Base-by-base conservation (phyloP, 2,329 filamentous ascomycete genomes). In the Mycogone perniciosa region DNA sequence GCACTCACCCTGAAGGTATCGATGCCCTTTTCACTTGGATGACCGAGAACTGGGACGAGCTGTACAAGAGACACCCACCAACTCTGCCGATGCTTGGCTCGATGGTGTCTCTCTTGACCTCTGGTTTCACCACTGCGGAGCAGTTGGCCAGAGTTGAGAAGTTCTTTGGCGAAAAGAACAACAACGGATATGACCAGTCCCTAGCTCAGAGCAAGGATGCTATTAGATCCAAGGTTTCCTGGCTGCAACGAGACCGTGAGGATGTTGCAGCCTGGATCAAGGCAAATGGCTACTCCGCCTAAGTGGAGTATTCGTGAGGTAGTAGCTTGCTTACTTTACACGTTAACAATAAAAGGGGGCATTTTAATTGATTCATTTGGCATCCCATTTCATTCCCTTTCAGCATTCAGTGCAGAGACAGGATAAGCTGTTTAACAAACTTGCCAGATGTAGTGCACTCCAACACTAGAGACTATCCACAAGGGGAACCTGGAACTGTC, bases 201-300 rank as follows among this genome's bases (percentile, higher is more conserved):
- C 75, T 97, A 52, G 89, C 89, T n/a, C 92, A 97, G 75, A 92
- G 86, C 67, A 78, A 86, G 59, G 92, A 97, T 67, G 78, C 84
- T 4, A 86, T 96, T 62, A 81, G 81, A 54, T 90, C 90, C 50
- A 97, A 96, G 81, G 56, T 62, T 37, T 60, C 59, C 8, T 62
- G 60, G 60, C 46, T 61, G 27, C 48, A 40, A n/a, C 52, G 60
- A n/a, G 60, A 62, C 41, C 39, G 55, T 4, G 52, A 61, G 26
- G 60, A 62, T 35, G 59, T 62, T 33, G 56, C 56, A 11, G 48
- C 52, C 1, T 62, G 59, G 60, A 53, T 61, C 40, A 61, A 59
- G 55, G 37, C 56, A 7, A 61, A 60, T 41, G 59, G 57, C 31
- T 60, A 60, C 37, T 43, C 44, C 4, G 35, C 35, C 35, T 54